Percentiles rank a stretch among this genome's conserved stretches.
Conservation (phyloP, 2,329 filamentous ascomycete species). For the Ophiostoma novo-ulmi region DNA sequence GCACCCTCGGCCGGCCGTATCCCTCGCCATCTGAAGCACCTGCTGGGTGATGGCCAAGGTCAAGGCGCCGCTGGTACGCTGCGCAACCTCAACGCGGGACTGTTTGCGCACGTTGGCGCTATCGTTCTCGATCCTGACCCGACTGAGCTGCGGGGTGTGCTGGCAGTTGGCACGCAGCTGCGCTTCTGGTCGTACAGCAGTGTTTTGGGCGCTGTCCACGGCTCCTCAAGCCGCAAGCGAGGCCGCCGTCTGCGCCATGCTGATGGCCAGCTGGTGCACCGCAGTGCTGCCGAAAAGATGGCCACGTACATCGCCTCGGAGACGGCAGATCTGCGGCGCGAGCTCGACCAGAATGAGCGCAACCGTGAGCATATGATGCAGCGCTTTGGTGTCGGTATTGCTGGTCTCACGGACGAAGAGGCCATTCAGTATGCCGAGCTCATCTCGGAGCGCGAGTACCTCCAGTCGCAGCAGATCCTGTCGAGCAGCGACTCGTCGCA, state of each 20-base stretch:
- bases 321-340: constrained; percentile 67
- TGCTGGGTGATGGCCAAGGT: constrained; percentile 35
- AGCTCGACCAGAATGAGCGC: constrained; percentile 61
- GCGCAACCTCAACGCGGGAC: constrained; percentile 59
- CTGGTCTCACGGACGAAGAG: constrained; percentile 61
- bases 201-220: constrained; percentile 50
- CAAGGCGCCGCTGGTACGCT: background rate
- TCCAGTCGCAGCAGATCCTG: constrained; percentile 31
- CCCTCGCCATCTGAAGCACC: constrained; percentile 61
- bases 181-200: constrained; percentile 86
- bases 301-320: constrained; percentile 84
- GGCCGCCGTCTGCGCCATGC: constrained; percentile 71
- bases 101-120: constrained; percentile 75
- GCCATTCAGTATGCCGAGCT: constrained; percentile 60
- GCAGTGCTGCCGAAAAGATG: constrained; percentile 59
- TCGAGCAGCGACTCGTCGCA: constrained; percentile 46
- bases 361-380: constrained; percentile 66
- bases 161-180: constrained; percentile 79
- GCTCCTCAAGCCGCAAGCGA: constrained; percentile 71
- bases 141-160: constrained; percentile 75
- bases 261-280: constrained; percentile 47
- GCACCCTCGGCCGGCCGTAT: constrained; percentile 77
- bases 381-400: constrained; percentile 78
- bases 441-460: constrained; percentile 43
- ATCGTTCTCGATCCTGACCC: constrained; percentile 85